Base-by-base conservation (phyloP, 352 stramenopile genomes). In the Phytophthora syringae region DNA sequence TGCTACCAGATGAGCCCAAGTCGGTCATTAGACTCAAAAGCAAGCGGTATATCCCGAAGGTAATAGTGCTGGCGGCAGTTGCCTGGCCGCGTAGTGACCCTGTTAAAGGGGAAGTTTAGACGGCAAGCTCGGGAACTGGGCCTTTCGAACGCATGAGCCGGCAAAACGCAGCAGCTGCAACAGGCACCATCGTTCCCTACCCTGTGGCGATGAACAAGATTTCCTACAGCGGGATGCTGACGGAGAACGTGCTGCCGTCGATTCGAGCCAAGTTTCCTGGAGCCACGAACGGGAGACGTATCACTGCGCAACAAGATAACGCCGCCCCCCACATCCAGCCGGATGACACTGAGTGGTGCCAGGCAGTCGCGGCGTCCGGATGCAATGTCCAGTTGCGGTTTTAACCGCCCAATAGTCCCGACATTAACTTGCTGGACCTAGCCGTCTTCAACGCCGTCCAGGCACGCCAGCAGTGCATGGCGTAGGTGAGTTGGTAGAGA, bases 161-260 rank as follows among this genome's bases (percentile, higher is more conserved):
- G 52, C 2, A n/a, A 49, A 59, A 27, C 25, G 36, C 6, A 59
- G 36, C 37, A 50, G 21, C 22, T 20, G 39, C 27, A 59, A 59
- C 16, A 15, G 52, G 52, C 27, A 52, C 52, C 7, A n/a, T 60
- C 27, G 39, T 60, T 16, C 37, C 52, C 18, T 39, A 39, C 32
- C 32, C 32, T 39, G 12, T 39, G 32, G 12, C 32, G 32, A 39
- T 60, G 24, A 60, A 60, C 27, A 52, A 50, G 25, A 18, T 13
- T 24, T 30, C 39, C n/a, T 52, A 60, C 52, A 48, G 52, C 9
- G 9, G 22, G 24, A 51, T 60, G 39, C 37, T 43, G 22, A 25
- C 51, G 37, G 52, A 60, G 39, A 22, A 50, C 16, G 37, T 51
- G 39, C 52, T 60, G 25, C 52, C 52, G 39, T n/a, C 32, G 21